These are phyloP conservation scores for Penicillium decumbens DNA, from an alignment of 2,329 filamentous ascomycete species.

Conservation along the genomic window DNA sequence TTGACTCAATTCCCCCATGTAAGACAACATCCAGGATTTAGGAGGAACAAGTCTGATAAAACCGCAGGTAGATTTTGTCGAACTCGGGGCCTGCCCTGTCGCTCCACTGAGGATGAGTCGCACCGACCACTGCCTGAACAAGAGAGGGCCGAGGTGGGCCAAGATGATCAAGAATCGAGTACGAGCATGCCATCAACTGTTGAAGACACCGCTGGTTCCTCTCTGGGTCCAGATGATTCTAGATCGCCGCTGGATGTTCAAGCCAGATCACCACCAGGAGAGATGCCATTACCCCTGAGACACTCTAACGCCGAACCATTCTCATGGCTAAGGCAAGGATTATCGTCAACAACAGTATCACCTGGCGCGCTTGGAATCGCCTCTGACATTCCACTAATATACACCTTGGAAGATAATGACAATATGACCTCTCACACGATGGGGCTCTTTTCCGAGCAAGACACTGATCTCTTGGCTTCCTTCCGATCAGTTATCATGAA, in stretches of 20 bases:
- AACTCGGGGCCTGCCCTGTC: not conserved
- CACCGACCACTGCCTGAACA: not conserved
- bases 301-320: not conserved
- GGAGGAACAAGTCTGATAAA: not conserved
- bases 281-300: not conserved
- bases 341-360: not conserved
- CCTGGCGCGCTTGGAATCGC: not conserved
- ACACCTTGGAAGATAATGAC: not conserved
- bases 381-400: not conserved
- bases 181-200: not conserved
- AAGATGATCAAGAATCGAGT: not conserved
- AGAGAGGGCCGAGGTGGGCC: not conserved
- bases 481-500: not conserved
- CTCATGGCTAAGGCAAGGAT: not conserved
- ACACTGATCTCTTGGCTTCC: not conserved
- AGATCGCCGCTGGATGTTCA: not conserved
- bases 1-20: not conserved
- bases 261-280: not conserved
- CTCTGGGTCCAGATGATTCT: not conserved
- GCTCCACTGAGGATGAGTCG: not conserved
- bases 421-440: not conserved
- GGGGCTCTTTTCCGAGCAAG: not conserved
- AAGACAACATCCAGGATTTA: not conserved
- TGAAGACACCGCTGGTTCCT: not conserved
- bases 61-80: not conserved